phyloP scores from a whole-genome alignment of 78 protist species.

The Dictyostelium capitatum region DNA sequence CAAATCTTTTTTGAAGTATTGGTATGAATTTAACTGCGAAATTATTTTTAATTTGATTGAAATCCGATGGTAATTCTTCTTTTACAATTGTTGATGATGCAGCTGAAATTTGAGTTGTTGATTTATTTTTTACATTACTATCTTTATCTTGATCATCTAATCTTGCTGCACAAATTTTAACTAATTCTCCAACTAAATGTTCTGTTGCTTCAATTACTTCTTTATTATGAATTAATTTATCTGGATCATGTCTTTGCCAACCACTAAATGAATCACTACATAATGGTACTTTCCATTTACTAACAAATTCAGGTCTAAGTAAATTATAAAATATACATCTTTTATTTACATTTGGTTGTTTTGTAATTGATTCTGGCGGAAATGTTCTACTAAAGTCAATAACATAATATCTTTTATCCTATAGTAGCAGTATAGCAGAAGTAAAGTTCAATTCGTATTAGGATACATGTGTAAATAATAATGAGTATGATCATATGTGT shows the following conservation, averaged over 20 bases:
- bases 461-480: too few relatives aligned
- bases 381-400: slow-evolving; percentile 88
- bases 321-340: slow-evolving; percentile 79
- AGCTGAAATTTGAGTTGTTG: neutral
- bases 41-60: slow-evolving; percentile 46
- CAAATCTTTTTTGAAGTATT: slow-evolving; percentile 60
- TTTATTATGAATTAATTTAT: slow-evolving; percentile 36
- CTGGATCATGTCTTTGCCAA: slow-evolving; percentile 67
- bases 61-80: slow-evolving; percentile 50
- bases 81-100: neutral
- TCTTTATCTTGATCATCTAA: slow-evolving; percentile 53
- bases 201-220: slow-evolving; percentile 71
- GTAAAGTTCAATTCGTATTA: too few relatives aligned
- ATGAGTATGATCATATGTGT: too few relatives aligned
- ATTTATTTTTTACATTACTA: neutral
- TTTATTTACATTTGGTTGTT: slow-evolving; percentile 47
- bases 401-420: slow-evolving; percentile 71
- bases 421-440: neutral
- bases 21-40: slow-evolving; percentile 59
- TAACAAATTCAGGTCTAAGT: slow-evolving; percentile 81
- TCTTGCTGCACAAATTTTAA: slow-evolving; percentile 19
- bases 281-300: slow-evolving; percentile 58
- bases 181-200: neutral
- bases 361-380: slow-evolving; percentile 81
- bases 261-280: slow-evolving; percentile 83